A percentile compares a stretch with the other conserved stretches of the same genome.
Evolutionary conservation across 2,329 filamentous ascomycete genomes (phyloP).

Genomic region (Aspergillus spinulosporus): DNA sequence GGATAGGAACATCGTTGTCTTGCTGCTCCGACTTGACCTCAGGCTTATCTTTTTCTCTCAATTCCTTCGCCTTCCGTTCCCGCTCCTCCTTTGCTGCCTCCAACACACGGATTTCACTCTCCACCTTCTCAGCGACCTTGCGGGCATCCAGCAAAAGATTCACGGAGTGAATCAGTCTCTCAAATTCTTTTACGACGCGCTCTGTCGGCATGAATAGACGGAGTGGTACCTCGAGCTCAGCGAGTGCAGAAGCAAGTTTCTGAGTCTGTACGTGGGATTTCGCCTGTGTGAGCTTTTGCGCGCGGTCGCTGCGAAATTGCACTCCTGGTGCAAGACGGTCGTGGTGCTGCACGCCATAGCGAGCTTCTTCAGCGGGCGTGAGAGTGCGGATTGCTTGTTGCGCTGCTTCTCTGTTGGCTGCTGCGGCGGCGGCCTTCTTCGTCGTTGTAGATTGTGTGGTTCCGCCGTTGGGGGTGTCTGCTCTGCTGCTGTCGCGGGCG

Average conservation of each 20-base stretch:
- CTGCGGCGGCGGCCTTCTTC: conserved; percentile 42
- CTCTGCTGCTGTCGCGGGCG: conserved; percentile 38
- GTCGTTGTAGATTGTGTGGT: conserved; percentile 28
- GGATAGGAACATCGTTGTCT: conserved; percentile 33
- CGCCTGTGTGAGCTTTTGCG: conserved; percentile 51
- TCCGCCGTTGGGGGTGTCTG: conserved; percentile 40
- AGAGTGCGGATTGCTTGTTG: conserved; percentile 67
- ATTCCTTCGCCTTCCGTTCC: conserved; percentile 38
- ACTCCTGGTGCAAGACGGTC: conserved; percentile 84
- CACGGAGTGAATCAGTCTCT: conserved; percentile 49
- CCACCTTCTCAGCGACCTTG: conserved; percentile 50
- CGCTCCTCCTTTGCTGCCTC: conserved; percentile 45
- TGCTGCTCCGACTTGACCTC: conserved; percentile 39
- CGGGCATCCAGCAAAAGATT: conserved; percentile 50
- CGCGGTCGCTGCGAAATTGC: conserved; percentile 73
- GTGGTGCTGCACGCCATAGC: conserved; percentile 81
- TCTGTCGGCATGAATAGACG: conserved; percentile 53
- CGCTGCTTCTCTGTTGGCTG: conserved; percentile 35
- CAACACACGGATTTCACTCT: conserved; percentile 50
- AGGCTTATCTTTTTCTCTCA: conserved; percentile 30
- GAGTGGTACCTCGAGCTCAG: conserved; percentile 49
- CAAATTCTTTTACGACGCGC: conserved; percentile 52
- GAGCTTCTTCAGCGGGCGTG: conserved; percentile 69
- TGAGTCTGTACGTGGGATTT: conserved; percentile 53
- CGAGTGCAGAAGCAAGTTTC: conserved; percentile 49